These are phyloP conservation scores for Leptographium radiaticola DNA, from an alignment of 2,329 filamentous ascomycete genomes.

Conservation along the genomic window DNA sequence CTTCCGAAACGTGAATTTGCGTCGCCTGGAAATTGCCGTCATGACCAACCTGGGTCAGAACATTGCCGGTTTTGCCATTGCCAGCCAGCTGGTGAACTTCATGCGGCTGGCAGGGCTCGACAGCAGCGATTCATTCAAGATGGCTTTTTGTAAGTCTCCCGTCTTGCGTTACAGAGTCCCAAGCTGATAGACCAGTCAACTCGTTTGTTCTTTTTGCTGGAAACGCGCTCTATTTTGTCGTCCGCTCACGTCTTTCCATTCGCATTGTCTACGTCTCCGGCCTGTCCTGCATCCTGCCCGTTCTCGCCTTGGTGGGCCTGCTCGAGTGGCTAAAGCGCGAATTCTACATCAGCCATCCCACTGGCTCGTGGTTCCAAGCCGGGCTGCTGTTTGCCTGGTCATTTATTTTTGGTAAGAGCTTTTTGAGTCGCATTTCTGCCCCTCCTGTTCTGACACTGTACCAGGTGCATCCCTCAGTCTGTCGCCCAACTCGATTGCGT, in stretches of 20 bases:
- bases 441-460: not conserved
- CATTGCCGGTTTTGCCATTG: conserved; percentile 22
- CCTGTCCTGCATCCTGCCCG: conserved; percentile 20
- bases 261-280: conserved; percentile 26
- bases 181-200: conserved; percentile 7
- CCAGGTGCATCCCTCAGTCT: conserved; percentile 10
- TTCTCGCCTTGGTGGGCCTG: conserved; percentile 29
- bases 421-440: no score
- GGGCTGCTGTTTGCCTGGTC: conserved; percentile 31
- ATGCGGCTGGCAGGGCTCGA: conserved; percentile 21
- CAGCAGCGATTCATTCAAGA: conserved; percentile 23
- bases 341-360: conserved; percentile 13
- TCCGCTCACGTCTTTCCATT: conserved; percentile 28
- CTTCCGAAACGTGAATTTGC: conserved; percentile 32
- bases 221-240: conserved; percentile 28
- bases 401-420: conserved; percentile 8
- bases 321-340: conserved; percentile 24
- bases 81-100: conserved; percentile 18
- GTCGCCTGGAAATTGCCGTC: conserved; percentile 41
- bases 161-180: not conserved
- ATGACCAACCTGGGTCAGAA: conserved; percentile 18
- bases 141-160: conserved; percentile 15
- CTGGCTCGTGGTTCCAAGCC: conserved; percentile 25
- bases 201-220: conserved; percentile 20
- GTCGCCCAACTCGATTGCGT: conserved; percentile 12